Base-by-base conservation (phyloP, 2,329 filamentous ascomycete species). In the Massarina eburnea region DNA sequence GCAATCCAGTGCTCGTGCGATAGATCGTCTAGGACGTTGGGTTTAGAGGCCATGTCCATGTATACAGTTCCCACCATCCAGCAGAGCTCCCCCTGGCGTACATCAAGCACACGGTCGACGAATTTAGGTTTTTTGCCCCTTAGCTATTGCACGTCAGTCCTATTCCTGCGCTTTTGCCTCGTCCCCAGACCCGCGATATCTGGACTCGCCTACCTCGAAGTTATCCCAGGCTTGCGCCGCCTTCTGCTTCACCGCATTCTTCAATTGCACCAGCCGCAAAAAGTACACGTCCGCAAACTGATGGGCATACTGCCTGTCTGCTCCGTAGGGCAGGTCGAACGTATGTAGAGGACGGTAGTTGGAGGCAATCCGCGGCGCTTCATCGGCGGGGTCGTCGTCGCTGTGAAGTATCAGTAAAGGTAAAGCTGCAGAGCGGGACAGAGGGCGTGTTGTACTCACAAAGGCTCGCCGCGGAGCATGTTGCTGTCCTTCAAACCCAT, bases 251-350 rank as follows among this genome's bases (percentile, higher is more conserved):
- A 95, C 88, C 1, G 82, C 80, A 8, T 91, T 88, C 72, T 92
- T 96, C 68, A 99, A 82, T 71, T 88, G 88, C 29, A 89, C 84
- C 19, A 99, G 80, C 10, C 94, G 88, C 58, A 96, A 70, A 67
- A 96, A 99, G 78, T 99, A 99, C 83, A 97, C 92, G 71, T 99
- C 94, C 52, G 88, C 89, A 80, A 89, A 99, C 73, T 99, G 94
- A 70, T 97, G 94, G 68, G 91, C 80, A 70, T 97, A 99, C 43
- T 91, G 86, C 51, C 79, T 77, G 27, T 77, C 72, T 33, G 76
- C 71, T 20, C 80, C 80, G 52, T 76, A 85, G 19, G 88, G 80
- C 8, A 97, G 81, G 39, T 76, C 75, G 70, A 91, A 97, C 7
- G 85, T 87, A 43, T 83, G 74, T 21, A 95, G 78, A 0, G 92